Conservation (phyloP, 169 alveolate genomes). For the Theileria orientalis region DNA sequence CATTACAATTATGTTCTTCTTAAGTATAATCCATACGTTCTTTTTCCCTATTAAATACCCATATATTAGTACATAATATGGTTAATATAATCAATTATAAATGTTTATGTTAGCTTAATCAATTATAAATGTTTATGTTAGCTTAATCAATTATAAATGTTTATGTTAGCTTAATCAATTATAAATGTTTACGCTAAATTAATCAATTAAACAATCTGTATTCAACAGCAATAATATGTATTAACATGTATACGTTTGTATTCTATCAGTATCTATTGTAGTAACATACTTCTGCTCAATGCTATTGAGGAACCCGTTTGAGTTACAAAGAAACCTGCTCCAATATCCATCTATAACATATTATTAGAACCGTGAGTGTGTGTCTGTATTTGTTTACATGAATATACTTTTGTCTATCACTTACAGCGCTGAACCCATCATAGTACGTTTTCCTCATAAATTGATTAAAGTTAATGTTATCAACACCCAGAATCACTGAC, state of each 20-base stretch:
- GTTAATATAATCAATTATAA: too few species aligned
- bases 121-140: too few species aligned
- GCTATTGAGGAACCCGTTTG: constrained; percentile 48
- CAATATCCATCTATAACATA: constrained; percentile 45
- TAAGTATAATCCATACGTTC: background rate
- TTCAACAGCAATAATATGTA: too few species aligned
- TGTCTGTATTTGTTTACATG: too few species aligned
- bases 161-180: too few species aligned
- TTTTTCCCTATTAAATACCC: background rate
- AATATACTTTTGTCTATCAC: background rate
- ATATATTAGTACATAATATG: too few species aligned
- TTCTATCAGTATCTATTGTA: background rate
- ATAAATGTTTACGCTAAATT: too few species aligned
- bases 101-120: too few species aligned
- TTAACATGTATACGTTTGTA: background rate
- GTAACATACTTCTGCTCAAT: constrained; percentile 27
- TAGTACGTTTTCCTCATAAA: constrained; percentile 44
- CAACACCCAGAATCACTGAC: constrained; percentile 58
- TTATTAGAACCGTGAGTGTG: too few species aligned
- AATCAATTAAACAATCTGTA: too few species aligned
- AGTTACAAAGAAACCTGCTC: constrained; percentile 45
- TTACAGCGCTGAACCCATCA: constrained; percentile 47
- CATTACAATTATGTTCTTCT: constrained; percentile 24
- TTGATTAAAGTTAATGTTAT: constrained; percentile 39
- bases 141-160: too few species aligned